Percentiles rank a stretch among this genome's conserved stretches.
Evolutionary conservation across 495 filamentous ascomycete genomes (phyloP).

Genomic region (Penicillium verhagenii): DNA sequence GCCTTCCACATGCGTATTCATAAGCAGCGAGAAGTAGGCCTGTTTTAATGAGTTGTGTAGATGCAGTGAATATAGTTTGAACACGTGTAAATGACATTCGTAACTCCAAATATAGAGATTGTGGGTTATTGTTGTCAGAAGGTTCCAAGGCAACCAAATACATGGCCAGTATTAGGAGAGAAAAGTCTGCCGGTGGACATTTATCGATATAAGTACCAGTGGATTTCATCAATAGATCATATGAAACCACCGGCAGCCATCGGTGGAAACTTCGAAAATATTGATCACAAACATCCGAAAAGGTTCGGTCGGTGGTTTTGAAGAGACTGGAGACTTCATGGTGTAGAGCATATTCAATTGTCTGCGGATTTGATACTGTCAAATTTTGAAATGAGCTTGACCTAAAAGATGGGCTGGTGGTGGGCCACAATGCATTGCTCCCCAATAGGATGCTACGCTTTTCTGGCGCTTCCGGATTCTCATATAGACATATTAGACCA

Average conservation of each 20-base stretch:
- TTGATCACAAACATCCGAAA: not conserved
- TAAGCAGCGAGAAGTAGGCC: constrained; percentile 29
- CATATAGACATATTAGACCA: constrained; percentile 13
- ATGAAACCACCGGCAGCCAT: constrained; percentile 3
- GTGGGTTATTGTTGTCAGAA: not conserved
- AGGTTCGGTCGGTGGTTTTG: constrained; percentile 17
- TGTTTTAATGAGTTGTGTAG: constrained; percentile 26
- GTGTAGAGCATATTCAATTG: not conserved
- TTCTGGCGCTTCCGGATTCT: constrained; percentile 5
- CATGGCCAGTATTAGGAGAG: constrained; percentile 26
- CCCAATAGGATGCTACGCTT: not conserved
- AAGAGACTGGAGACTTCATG: constrained; percentile 16
- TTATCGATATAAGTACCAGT: not conserved
- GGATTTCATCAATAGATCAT: not conserved
- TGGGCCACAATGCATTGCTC: not conserved
- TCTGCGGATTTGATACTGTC: not conserved
- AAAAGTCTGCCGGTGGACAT: constrained; percentile 17
- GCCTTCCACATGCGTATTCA: constrained; percentile 27
- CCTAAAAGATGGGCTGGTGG: not conserved
- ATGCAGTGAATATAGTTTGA: not conserved
- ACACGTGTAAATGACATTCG: not conserved
- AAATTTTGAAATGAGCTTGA: not conserved
- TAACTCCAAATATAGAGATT: constrained; percentile 1
- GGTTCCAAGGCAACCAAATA: constrained; percentile 18
- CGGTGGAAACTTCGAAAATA: constrained; percentile 1